These are phyloP conservation scores for Cryptococcus deneoformans DNA, from an alignment of 1,284 basidiomycete species.

Conservation along the genomic window DNA sequence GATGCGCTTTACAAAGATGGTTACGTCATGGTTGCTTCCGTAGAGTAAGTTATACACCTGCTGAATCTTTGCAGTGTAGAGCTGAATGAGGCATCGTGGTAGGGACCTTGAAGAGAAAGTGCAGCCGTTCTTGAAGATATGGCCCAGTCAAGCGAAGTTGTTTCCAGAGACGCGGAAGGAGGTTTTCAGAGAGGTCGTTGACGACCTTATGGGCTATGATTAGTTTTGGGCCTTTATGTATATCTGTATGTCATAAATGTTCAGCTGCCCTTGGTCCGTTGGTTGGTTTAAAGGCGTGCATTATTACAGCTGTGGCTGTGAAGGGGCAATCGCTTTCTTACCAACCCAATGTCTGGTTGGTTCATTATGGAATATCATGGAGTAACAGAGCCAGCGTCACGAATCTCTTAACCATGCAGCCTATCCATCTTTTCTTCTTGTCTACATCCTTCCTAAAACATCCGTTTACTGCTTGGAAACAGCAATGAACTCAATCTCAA, in stretches of 20 bases:
- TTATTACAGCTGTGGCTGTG: too few relatives aligned
- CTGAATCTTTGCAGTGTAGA: too few relatives aligned
- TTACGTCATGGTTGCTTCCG: conserved; percentile 62
- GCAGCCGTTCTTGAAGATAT: not conserved
- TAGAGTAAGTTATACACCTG: conserved; percentile 18
- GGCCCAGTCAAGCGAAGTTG: not conserved
- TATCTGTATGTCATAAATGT: too few relatives aligned
- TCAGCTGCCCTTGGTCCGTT: too few relatives aligned
- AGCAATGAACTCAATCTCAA: conserved; percentile 74
- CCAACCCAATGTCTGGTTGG: too few relatives aligned
- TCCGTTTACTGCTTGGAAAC: conserved; percentile 30
- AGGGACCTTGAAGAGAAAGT: not conserved
- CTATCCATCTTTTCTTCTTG: too few relatives aligned
- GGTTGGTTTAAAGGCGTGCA: too few relatives aligned
- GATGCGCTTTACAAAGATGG: conserved; percentile 61
- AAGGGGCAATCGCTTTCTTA: too few relatives aligned
- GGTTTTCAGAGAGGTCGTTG: conserved; percentile 25
- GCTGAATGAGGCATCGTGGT: too few relatives aligned
- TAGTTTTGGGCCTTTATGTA: not conserved
- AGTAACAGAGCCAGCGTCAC: too few relatives aligned
- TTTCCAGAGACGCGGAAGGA: conserved; percentile 9
- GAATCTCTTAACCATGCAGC: too few relatives aligned
- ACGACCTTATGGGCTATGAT: conserved; percentile 28
- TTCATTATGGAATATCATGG: too few relatives aligned
- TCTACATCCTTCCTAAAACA: not conserved